Percentiles rank a stretch among this genome's conserved stretches.
Evolutionary conservation across 305 asterid genomes (phyloP).

Genomic region (Ilex paraguariensis): DNA sequence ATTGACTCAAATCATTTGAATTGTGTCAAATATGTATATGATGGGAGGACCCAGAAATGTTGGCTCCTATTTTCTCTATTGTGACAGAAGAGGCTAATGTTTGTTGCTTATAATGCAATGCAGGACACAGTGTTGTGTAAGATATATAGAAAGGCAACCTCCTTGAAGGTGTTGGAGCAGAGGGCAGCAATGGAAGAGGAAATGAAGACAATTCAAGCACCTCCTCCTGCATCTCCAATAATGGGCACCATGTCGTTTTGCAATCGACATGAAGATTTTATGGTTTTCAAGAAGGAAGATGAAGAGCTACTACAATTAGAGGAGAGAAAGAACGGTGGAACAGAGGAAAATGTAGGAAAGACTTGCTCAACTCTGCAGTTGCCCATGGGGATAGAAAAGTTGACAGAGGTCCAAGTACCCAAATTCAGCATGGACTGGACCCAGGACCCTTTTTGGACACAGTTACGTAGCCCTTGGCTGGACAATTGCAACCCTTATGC

Average conservation of each 20-base stretch:
- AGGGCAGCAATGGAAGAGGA: constrained; percentile 71
- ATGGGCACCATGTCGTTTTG: constrained; percentile 25
- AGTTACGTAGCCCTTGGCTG: constrained; percentile 61
- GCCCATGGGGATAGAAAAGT: constrained; percentile 19
- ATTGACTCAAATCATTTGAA: too few relatives aligned
- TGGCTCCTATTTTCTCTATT: too few relatives aligned
- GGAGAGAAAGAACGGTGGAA: constrained; percentile 3
- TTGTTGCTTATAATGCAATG: not conserved
- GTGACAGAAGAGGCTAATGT: not conserved
- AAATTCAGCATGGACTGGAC: constrained; percentile 45
- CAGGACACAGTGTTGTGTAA: constrained; percentile 44
- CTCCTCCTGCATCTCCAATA: not conserved
- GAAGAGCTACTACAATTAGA: not conserved
- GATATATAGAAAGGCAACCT: constrained; percentile 68
- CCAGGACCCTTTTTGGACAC: constrained; percentile 57
- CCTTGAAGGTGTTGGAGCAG: constrained; percentile 63
- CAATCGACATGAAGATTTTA: constrained; percentile 12
- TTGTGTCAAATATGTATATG: too few relatives aligned
- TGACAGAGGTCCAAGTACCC: constrained; percentile 47
- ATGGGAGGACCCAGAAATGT: too few relatives aligned
- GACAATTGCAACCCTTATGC: constrained; percentile 35
- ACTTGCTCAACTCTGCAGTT: constrained; percentile 18
- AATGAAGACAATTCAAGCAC: not conserved
- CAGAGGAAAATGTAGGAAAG: constrained; percentile 11
- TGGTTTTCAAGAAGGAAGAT: constrained; percentile 16